Evolutionary conservation across 2,329 filamentous ascomycete genomes (phyloP), one percentile per base, ranked within the genome.

Genomic region (Cladosporium sp.): DNA sequence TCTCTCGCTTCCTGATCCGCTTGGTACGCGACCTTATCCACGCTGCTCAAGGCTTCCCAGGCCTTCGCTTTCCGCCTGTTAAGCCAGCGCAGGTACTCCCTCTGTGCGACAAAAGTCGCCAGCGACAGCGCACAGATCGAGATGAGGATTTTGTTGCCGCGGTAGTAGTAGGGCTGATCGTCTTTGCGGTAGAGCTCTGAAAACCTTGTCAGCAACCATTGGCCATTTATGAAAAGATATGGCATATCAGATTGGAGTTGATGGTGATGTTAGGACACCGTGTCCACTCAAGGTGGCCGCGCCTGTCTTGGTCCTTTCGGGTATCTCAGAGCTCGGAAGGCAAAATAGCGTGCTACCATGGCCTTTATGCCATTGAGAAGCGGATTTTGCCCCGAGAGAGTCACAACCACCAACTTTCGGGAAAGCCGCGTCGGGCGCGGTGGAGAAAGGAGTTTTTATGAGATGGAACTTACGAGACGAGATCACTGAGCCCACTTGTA

Each of bases 71-170:
- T 74, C 55, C 57, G 61, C 59, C 49, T 60, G 57, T 52, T 46
- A 60, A 53, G 14, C 14, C 31, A 52, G n/a, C 43, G 82, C 0
- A 71, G 46, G 62, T 82, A 81, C 2, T 77, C 72, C 0, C 69
- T 64, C 7, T 78, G 51, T 54, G 80, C 80, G 0, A 81, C 54
- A 0, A 71, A 61, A 13, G 84, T 75, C 22, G 78, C 76, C 18
- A 76, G 67, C 0, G 73, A 59, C 11, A 50, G 40, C 2, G 48
- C 73, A 19, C 73, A 74, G 46, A 83, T 73, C 0, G 64, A 74
- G 46, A 85, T 72, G 1, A 83, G 64, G 0, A 75, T 71, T 43
- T 71, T 73, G 54, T 84, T 83, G 0, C 82, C 82, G 1, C 69
- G 66, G 11, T 68, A 65, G 51, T 74, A 76, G 8, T 70, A 52